Base-by-base conservation (phyloP, 148 eudicot genomes). In the Diospyros kaki region DNA sequence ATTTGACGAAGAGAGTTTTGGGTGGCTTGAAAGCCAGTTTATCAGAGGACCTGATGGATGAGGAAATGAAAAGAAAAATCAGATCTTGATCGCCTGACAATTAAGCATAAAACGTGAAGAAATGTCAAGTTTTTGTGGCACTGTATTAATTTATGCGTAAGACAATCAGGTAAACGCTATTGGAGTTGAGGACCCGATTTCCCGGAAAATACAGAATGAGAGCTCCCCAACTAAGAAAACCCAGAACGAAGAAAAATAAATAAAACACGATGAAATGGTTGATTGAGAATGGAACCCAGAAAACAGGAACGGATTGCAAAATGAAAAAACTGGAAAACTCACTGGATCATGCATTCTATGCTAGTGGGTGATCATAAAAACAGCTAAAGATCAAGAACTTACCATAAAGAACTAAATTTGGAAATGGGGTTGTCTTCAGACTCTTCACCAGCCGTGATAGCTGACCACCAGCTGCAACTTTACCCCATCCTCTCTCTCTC, bases 381-480 rank as follows among this genome's bases (percentile, higher is more conserved):
- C 1, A 18, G 28, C 1, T 13, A 64, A 71, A 59, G 64, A 71
- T 62, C 51, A 70, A 62, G 12, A 77, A 64, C 51, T 11, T 77
- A 62, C 80, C 70, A 52, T 4, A 71, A 71, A 28, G 38, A 53
- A 7, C 3, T 51, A 43, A 77, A 77, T 70, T 70, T 71, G 50
- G 55, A 13, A 63, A 77, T 71, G 75, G 75, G 73, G 68, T 45
- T 54, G 40, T 48, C 52, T 12, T n/a, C n/a, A n/a, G n/a, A n/a
- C n/a, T n/a, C n/a, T n/a, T 45, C n/a, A 76, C 77, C 88, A 82
- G 79, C 77, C 66, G 83, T 55, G 80, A 72, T 28, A 68, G 64
- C 70, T 53, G 58, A 58, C 71, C 74, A 39, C 73, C 65, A 80
- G 79, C 78, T 70, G 43, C 46, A 58, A 42, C 9, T 53, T 78